Evolutionary conservation across 2,329 filamentous ascomycete genomes (phyloP).

Genomic region (Penicillium sp.): DNA sequence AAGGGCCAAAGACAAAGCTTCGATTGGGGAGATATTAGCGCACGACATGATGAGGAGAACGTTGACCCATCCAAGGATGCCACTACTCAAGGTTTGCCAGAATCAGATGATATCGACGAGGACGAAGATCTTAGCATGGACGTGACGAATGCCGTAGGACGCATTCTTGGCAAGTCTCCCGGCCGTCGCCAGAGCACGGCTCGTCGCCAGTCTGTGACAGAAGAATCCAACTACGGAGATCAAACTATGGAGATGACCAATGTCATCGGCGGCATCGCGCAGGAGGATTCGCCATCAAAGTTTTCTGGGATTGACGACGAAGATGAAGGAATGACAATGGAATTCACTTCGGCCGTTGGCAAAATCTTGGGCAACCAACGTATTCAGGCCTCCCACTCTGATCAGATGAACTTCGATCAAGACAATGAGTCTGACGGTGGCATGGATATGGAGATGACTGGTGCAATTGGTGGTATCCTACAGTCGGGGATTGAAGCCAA

Average conservation of each 20-base stretch:
- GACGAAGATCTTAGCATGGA: conserved; percentile 88
- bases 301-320: conserved; percentile 25
- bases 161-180: conserved; percentile 62
- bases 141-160: conserved; percentile 78
- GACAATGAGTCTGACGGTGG: conserved; percentile 31
- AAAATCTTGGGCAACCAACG: conserved; percentile 37
- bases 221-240: conserved; percentile 49
- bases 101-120: conserved; percentile 47
- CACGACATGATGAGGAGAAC: conserved; percentile 49
- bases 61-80: conserved; percentile 34
- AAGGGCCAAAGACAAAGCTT: conserved; percentile 44
- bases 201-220: conserved; percentile 45
- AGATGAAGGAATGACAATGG: conserved; percentile 51
- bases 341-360: conserved; percentile 49
- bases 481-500: conserved; percentile 41
- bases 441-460: conserved; percentile 62
- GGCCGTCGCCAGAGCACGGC: conserved; percentile 35
- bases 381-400: conserved; percentile 17
- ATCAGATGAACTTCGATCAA: conserved; percentile 24
- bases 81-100: conserved; percentile 13
- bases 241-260: conserved; percentile 51
- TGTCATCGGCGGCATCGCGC: conserved; percentile 44
- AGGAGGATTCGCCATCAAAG: conserved; percentile 19
- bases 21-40: conserved; percentile 45
- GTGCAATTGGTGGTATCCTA: conserved; percentile 54